Conservation (phyloP, 2,329 filamentous ascomycete genomes). For the Aspergillus felis region DNA sequence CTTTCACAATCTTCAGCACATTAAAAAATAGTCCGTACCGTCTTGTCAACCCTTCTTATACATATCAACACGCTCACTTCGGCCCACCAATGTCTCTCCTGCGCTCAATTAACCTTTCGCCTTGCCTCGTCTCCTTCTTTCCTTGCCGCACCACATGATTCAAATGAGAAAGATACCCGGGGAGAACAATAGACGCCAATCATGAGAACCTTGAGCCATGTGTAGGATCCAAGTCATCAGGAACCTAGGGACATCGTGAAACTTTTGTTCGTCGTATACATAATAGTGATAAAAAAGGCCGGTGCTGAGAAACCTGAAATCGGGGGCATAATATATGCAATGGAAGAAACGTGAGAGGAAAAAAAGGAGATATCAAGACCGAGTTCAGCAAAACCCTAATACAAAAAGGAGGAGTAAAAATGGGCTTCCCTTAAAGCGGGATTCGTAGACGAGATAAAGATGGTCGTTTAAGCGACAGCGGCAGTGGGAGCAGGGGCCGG, state of each 20-base stretch:
- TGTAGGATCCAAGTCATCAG: constrained; percentile 30
- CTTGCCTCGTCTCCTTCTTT: constrained; percentile 31
- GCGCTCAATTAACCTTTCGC: constrained; percentile 28
- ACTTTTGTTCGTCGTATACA: constrained; percentile 43
- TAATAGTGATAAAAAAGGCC: constrained; percentile 28
- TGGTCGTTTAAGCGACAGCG: constrained; percentile 40
- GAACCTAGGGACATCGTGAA: constrained; percentile 37
- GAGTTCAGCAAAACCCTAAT: constrained; percentile 28
- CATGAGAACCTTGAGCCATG: constrained; percentile 36
- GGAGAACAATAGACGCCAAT: constrained; percentile 42
- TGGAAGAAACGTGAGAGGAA: constrained; percentile 25
- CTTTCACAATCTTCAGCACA: constrained; percentile 21
- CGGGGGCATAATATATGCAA: constrained; percentile 38
- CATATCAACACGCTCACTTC: constrained; percentile 24
- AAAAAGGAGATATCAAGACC: constrained; percentile 19
- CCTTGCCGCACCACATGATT: constrained; percentile 30
- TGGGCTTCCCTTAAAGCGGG: constrained; percentile 13
- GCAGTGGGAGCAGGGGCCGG: constrained; percentile 40
- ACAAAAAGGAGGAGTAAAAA: constrained; percentile 22
- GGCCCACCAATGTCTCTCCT: constrained; percentile 25
- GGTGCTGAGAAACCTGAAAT: constrained; percentile 26
- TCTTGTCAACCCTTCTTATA: constrained; percentile 24
- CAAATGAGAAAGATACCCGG: constrained; percentile 32
- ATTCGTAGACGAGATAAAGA: constrained; percentile 11
- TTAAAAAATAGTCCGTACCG: constrained; percentile 21